These are phyloP conservation scores for Boletus huronensis DNA, from an alignment of 768 basidiomycete genomes.

Conservation along the genomic window DNA sequence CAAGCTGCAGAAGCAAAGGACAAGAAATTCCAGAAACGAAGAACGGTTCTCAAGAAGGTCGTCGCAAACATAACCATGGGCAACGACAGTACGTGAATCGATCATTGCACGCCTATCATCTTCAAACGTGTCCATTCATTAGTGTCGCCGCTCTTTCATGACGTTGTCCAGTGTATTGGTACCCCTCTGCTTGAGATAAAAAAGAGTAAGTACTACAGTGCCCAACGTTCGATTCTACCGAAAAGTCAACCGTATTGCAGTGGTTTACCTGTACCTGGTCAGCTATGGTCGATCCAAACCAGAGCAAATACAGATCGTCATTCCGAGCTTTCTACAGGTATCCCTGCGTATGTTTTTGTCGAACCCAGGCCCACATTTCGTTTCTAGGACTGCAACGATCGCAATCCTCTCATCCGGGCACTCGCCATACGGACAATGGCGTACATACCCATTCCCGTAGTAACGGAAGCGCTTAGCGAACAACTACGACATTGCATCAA, in stretches of 20 bases:
- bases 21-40: slow-evolving; percentile 92
- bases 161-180: slow-evolving; percentile 92
- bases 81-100: slow-evolving; percentile 80
- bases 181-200: slow-evolving; percentile 96
- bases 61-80: slow-evolving; percentile 99
- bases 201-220: slow-evolving; percentile 71
- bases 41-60: slow-evolving; percentile 93
- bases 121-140: slow-evolving; percentile 17
- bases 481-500: slow-evolving; percentile 90
- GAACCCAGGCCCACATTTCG: slow-evolving; percentile 12
- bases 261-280: slow-evolving; percentile 97
- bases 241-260: slow-evolving; percentile 37
- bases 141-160: slow-evolving; percentile 96
- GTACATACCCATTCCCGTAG: slow-evolving; percentile 90
- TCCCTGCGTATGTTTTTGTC: slow-evolving; percentile 15
- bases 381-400: slow-evolving; percentile 86
- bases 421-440: slow-evolving; percentile 99
- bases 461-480: slow-evolving; percentile 81
- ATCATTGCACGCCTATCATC: slow-evolving; percentile 9
- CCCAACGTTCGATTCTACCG: background rate
- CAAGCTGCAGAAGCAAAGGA: slow-evolving; percentile 92
- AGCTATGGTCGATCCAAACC: slow-evolving; percentile 94
- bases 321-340: slow-evolving; percentile 87
- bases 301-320: slow-evolving; percentile 89
- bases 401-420: slow-evolving; percentile 95